Conservation (phyloP, 345 rosid genomes). For the Xanthoceras sorbifolium region DNA sequence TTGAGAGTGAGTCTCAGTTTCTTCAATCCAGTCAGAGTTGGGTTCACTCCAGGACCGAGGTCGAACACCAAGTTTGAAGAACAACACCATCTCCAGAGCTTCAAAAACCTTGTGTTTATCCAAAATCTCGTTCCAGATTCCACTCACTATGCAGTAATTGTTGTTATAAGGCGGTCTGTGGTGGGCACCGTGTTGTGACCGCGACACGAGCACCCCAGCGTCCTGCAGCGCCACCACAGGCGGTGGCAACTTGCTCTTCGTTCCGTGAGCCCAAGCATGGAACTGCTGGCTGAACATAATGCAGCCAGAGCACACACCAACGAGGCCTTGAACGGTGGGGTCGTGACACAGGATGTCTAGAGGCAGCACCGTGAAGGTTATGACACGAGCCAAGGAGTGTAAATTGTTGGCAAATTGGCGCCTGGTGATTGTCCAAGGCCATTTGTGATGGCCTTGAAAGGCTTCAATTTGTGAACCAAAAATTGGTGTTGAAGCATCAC, state of each 20-base stretch:
- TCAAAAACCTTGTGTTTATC: conserved; percentile 65
- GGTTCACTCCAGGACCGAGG: conserved; percentile 92
- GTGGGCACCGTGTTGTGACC: conserved; percentile 68
- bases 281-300: conserved; percentile 92
- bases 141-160: conserved; percentile 90
- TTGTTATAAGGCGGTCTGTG: conserved; percentile 82
- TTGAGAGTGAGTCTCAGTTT: conserved; percentile 31
- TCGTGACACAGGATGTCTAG: conserved; percentile 49
- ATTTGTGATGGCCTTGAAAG: conserved; percentile 89
- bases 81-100: conserved; percentile 75
- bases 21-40: conserved; percentile 64
- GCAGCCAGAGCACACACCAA: conserved; percentile 59
- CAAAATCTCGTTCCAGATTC: conserved; percentile 70
- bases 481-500: conserved; percentile 66
- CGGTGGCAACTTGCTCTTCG: conserved; percentile 79
- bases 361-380: conserved; percentile 63
- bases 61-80: conserved; percentile 53
- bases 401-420: conserved; percentile 88
- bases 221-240: conserved; percentile 70
- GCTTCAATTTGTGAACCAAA: conserved; percentile 85
- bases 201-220: conserved; percentile 64
- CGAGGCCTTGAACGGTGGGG: conserved; percentile 57
- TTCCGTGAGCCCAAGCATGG: conserved; percentile 96
- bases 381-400: conserved; percentile 63
- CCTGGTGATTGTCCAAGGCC: conserved; percentile 88